Conservation (phyloP, 108 stramenopile species). For the Conticribra weissflogii region DNA sequence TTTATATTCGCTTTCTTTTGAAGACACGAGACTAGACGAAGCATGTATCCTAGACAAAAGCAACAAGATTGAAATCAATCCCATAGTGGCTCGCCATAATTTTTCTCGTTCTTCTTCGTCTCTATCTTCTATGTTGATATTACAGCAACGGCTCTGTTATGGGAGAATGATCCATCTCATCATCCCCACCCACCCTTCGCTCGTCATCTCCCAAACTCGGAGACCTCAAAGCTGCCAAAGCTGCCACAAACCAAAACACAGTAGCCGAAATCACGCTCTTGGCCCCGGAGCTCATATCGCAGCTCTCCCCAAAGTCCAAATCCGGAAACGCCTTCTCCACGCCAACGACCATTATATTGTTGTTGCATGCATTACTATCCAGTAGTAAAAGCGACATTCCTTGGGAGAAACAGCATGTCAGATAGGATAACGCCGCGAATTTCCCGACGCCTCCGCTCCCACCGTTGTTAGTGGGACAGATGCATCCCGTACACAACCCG, state of each 20-base stretch:
- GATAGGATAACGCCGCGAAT: slow-evolving; percentile 4
- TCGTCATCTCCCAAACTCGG: no score
- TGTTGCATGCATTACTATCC: slow-evolving; percentile 42
- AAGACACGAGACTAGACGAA: no score
- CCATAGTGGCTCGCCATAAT: no score
- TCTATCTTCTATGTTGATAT: no score
- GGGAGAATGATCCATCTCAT: no score
- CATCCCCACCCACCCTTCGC: no score
- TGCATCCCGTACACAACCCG: slow-evolving; percentile 23
- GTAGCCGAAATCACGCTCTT: slow-evolving; percentile 28
- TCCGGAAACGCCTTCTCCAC: slow-evolving; percentile 1
- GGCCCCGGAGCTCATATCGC: slow-evolving; percentile 7
- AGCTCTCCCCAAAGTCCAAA: slow-evolving; percentile 17
- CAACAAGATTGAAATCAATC: no score
- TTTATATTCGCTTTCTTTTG: no score
- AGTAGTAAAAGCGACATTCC: slow-evolving; percentile 48
- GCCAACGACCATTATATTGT: slow-evolving; percentile 15
- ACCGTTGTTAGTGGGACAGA: slow-evolving; percentile 4
- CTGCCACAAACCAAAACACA: slow-evolving; percentile 33
- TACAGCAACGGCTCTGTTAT: no score
- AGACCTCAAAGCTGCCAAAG: no score
- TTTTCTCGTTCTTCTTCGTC: no score
- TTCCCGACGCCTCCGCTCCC: not conserved
- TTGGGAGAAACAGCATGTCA: slow-evolving; percentile 32
- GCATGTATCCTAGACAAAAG: no score